Percentiles rank a stretch among this genome's conserved stretches.
Conservation (phyloP, 208 protist genomes). For the Leishmania gerbilli region DNA sequence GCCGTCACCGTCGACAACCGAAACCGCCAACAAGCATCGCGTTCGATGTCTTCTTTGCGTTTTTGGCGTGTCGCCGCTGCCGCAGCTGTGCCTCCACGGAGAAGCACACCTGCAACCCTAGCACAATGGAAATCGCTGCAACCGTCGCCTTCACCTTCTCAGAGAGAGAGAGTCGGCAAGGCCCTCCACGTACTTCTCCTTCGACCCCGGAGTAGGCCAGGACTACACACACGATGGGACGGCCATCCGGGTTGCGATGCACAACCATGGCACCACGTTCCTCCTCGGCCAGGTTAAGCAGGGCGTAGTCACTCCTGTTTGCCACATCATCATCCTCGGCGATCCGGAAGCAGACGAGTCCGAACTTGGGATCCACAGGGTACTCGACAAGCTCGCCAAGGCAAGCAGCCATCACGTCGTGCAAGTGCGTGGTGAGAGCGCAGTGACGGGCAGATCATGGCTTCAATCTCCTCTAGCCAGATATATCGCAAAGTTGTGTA, state of each 20-base stretch:
- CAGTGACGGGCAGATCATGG: constrained; percentile 46
- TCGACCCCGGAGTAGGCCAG: constrained; percentile 32
- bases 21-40: too few relatives aligned
- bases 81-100: too few relatives aligned
- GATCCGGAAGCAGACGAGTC: constrained; percentile 48
- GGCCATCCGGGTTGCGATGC: constrained; percentile 38
- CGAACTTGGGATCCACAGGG: constrained; percentile 41
- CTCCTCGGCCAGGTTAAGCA: constrained; percentile 30
- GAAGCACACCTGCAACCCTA: not conserved
- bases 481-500: constrained; percentile 63
- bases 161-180: constrained; percentile 1
- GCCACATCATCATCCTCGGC: constrained; percentile 17
- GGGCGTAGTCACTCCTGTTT: constrained; percentile 31
- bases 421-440: constrained; percentile 40
- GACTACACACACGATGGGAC: constrained; percentile 32
- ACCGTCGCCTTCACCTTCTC: constrained; percentile 26
- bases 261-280: constrained; percentile 41
- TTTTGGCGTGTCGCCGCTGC: too few relatives aligned
- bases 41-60: too few relatives aligned
- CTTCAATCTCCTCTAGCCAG: constrained; percentile 55
- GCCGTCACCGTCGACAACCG: too few relatives aligned
- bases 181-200: constrained; percentile 39
- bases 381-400: constrained; percentile 25
- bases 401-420: constrained; percentile 20
- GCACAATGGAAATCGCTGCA: constrained; percentile 5